Evolutionary conservation across 495 filamentous ascomycete species (phyloP), one percentile per base, ranked within the genome.

Genomic region (Clohesyomyces aquaticus): DNA sequence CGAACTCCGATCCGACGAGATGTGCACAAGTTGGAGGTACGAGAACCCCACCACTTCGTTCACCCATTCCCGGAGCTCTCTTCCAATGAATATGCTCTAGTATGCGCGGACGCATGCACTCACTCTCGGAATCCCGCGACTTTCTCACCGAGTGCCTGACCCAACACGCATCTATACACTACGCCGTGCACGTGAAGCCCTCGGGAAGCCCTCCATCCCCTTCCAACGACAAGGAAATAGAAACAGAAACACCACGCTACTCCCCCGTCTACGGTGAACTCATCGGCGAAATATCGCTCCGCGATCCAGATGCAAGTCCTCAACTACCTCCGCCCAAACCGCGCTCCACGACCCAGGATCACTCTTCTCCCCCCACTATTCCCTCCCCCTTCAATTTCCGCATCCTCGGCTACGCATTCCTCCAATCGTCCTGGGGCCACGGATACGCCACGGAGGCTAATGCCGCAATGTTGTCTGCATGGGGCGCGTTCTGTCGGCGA

Each of bases 371-470:
- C 21, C 27, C 59, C 18, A 46, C 18, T 14, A 22, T 21, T 16
- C 3, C 25, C 48, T 1, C 21, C 21, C 49, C 48, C 10, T 23
- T 63, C 22, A 23, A 56, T 28, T 6, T 56, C 32, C 50, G 23
- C n/a, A 8, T 18, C 41, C 18, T 63, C 3, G 60, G 60, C 16
- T 63, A 63, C 52, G 9, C 51, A 2, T 56, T 55, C 26, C 38
- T 55, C 18, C 16, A 32, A 26, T 38, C 38, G 10, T 18, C 41
- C 14, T 63, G 50, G 60, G 60, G 60, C 3, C 43, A 56, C 14
- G 51, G 60, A 4, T 63, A 63, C 43, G 60, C 60, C 35, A 63
- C 60, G 3, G 60, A 63, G 49, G 50, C 60, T 16, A 8, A 11
- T 14, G 1, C 29, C 3, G 60, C 60, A 6, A 9, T 63, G 12